Conservation (phyloP, 208 protist genomes). For the Leishmania lainsoni region DNA sequence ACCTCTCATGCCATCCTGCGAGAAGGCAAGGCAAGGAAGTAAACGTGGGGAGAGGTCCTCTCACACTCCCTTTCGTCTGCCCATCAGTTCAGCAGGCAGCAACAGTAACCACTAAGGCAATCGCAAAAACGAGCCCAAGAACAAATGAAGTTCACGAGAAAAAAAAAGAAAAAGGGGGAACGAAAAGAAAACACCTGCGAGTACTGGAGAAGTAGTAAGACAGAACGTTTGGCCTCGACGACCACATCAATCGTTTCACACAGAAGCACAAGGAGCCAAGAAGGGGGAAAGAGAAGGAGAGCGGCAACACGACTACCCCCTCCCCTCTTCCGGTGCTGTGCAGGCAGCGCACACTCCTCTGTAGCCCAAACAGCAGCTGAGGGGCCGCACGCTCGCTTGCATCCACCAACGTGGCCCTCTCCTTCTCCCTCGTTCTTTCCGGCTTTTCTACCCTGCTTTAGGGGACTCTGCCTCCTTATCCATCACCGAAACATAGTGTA, state of each 20-base stretch:
- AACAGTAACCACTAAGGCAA: background rate
- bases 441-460: background rate
- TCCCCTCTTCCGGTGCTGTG: background rate
- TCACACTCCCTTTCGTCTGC: background rate
- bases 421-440: background rate
- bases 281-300: conserved; percentile 10
- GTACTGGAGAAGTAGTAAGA: background rate
- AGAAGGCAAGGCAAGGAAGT: background rate
- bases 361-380: background rate
- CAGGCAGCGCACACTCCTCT: background rate
- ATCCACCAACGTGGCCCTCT: background rate
- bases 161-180: background rate
- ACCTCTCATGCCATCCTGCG: background rate
- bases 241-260: background rate
- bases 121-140: background rate
- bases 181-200: background rate
- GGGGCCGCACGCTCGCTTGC: background rate
- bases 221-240: background rate
- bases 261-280: background rate
- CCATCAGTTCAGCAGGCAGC: background rate
- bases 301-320: background rate
- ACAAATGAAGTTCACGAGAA: background rate
- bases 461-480: background rate
- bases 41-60: background rate
- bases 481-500: background rate